Evolutionary conservation across 148 eudicot genomes (phyloP).

Genomic region (Amaranthus cruentus): DNA sequence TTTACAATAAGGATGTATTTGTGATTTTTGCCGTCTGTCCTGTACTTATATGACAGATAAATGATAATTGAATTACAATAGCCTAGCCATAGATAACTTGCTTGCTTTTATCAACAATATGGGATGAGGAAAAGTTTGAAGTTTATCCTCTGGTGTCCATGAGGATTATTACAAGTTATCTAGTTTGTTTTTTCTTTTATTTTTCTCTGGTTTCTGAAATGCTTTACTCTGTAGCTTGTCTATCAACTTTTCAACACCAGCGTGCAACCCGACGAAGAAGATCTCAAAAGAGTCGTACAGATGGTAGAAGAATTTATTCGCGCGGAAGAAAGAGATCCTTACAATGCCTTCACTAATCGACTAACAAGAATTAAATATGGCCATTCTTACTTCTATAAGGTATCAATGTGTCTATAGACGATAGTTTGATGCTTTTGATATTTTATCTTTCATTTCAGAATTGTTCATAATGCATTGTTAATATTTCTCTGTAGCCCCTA

Average conservation of each 20-base stretch:
- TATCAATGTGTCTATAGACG: constrained; percentile 16
- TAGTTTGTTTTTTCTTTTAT: not conserved
- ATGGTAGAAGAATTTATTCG: constrained; percentile 62
- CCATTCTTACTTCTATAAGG: constrained; percentile 71
- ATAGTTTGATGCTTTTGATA: not conserved
- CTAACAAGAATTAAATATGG: constrained; percentile 78
- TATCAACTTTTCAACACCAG: constrained; percentile 70
- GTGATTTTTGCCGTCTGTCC: too few species aligned
- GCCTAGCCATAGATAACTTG: too few species aligned
- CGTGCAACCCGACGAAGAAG: constrained; percentile 66
- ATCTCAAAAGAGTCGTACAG: constrained; percentile 63
- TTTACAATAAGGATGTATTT: too few species aligned
- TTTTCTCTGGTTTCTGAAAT: not conserved
- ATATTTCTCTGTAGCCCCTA: constrained; percentile 48
- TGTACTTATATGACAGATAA: too few species aligned
- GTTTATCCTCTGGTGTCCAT: too few species aligned
- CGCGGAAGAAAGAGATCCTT: constrained; percentile 87
- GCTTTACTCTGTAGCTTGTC: constrained; percentile 48
- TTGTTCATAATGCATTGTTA: constrained; percentile 8
- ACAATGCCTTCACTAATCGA: constrained; percentile 62
- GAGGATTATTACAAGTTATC: too few species aligned
- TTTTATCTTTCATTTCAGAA: not conserved
- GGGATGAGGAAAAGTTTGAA: too few species aligned
- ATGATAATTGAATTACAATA: too few species aligned
- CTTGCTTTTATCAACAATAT: too few species aligned